These are phyloP conservation scores for Mycena vitilis DNA, from an alignment of 768 basidiomycete genomes.

Conservation along the genomic window DNA sequence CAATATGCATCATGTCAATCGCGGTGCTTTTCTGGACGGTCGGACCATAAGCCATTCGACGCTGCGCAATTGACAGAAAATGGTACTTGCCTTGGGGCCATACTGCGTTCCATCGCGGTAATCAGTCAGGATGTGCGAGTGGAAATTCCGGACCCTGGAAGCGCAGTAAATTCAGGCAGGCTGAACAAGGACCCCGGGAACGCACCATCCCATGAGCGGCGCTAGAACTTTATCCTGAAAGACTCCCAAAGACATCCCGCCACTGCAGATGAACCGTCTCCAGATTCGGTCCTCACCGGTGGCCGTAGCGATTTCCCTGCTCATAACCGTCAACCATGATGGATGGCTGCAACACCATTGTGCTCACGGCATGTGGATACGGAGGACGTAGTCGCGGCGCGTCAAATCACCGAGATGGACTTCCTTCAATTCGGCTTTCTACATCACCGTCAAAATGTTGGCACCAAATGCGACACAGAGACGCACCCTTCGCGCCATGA, in stretches of 20 bases:
- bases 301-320: slow-evolving; percentile 30
- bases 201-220: slow-evolving; percentile 43
- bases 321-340: slow-evolving; percentile 6
- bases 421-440: slow-evolving; percentile 38
- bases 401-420: slow-evolving; percentile 37
- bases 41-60: not conserved
- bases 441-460: slow-evolving; percentile 16
- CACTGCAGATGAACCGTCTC: slow-evolving; percentile 42
- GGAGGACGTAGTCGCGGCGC: slow-evolving; percentile 39
- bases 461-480: not conserved
- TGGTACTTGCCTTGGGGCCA: slow-evolving; percentile 39
- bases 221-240: slow-evolving; percentile 44
- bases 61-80: slow-evolving; percentile 19
- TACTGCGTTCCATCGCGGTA: slow-evolving; percentile 41
- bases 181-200: not conserved
- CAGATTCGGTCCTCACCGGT: slow-evolving; percentile 37
- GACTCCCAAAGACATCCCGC: slow-evolving; percentile 41
- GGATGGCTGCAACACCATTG: slow-evolving; percentile 5
- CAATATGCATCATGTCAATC: slow-evolving; percentile 40
- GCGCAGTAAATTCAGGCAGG: not conserved
- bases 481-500: slow-evolving; percentile 37
- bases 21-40: slow-evolving; percentile 32
- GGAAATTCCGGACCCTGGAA: slow-evolving; percentile 42
- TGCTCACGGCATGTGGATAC: slow-evolving; percentile 37
- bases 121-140: slow-evolving; percentile 44